Evolutionary conservation across 352 stramenopile species (phyloP).

Genomic region (Pythium volutum): DNA sequence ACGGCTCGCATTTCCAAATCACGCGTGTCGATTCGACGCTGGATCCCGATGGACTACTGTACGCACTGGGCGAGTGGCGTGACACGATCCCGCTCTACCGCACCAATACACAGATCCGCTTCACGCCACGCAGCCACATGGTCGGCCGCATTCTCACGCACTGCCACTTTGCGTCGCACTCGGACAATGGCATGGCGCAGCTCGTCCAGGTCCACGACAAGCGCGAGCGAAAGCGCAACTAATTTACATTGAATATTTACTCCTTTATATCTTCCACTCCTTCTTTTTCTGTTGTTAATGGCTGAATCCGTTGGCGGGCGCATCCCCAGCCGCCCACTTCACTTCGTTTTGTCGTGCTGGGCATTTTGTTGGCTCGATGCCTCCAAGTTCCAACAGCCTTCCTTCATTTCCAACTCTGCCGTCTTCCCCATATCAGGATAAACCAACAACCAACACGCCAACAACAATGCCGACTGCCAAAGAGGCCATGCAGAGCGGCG

Average conservation of each 20-base stretch:
- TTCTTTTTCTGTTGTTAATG: no score
- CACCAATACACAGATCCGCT: constrained; percentile 58
- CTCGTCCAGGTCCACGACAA: constrained; percentile 42
- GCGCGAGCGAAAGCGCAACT: neutral
- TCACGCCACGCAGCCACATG: constrained; percentile 63
- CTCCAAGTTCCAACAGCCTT: no score
- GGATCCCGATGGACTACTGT: constrained; percentile 57
- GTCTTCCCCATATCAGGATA: no score
- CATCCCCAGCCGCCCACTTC: no score
- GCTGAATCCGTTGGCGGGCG: no score
- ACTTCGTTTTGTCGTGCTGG: no score
- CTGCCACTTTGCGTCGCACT: constrained; percentile 72
- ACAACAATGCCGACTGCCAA: constrained; percentile 34
- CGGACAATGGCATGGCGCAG: constrained; percentile 74
- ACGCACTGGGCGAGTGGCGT: constrained; percentile 63
- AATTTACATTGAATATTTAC: neutral
- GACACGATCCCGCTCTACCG: constrained; percentile 77
- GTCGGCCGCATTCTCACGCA: constrained; percentile 62
- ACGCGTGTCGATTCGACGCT: constrained; percentile 36
- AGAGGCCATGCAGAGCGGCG: constrained; percentile 55
- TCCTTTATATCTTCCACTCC: no score
- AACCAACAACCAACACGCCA: no score
- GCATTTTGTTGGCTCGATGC: no score
- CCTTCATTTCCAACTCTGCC: no score
- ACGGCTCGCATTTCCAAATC: constrained; percentile 74